Base-by-base conservation (phyloP, 2,329 filamentous ascomycete species). In the Tolypocladium sp. region DNA sequence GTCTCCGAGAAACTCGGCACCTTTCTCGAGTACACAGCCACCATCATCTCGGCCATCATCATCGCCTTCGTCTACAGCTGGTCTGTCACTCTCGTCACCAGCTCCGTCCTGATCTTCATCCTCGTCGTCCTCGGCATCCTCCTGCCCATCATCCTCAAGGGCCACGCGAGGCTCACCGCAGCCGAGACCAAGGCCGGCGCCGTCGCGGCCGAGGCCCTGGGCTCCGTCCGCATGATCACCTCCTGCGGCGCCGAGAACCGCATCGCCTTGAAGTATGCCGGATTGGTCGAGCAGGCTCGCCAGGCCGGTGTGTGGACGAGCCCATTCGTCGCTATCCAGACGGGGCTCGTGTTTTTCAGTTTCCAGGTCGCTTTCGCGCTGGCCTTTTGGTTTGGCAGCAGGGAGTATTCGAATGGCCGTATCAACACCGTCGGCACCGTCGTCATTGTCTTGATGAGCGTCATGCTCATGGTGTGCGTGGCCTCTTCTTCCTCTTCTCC, bases 311-410 rank as follows among this genome's bases (percentile, higher is more conserved):
- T 79, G 52, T 74, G 69, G 53, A 78, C 77, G 44, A 74, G 79
- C 6, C 83, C 83, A 1, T 68, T 85, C 9, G 61, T 83, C 4
- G 78, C 79, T 0, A 42, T 74, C 5, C 81, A 87, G 62, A 82
- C 84, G 59, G 77, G 79, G 2, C 70, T 82, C 1, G 68, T 85
- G 72, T 84, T 83, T 69, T 84, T 85, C 57, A 77, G 76, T 3
- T 68, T 82, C 0, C 83, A 79, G 58, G 69, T 73, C 2, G 75
- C 79, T 0, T 86, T 86, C 61, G 80, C 78, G 1, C 73, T 87
- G 25, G 74, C 79, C 8, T 88, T 88, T 62, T 88, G 83, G 83
- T 87, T 81, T 63, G 85, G 85, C 3, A 78, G 79, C 54, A 81
- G 78, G 64, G 76, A 79, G 0, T 79, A 71, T 56, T 62, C 75